Evolutionary conservation across 192 early-diverging fungal genomes (phyloP).

Genomic region (Glomus cerebriforme): DNA sequence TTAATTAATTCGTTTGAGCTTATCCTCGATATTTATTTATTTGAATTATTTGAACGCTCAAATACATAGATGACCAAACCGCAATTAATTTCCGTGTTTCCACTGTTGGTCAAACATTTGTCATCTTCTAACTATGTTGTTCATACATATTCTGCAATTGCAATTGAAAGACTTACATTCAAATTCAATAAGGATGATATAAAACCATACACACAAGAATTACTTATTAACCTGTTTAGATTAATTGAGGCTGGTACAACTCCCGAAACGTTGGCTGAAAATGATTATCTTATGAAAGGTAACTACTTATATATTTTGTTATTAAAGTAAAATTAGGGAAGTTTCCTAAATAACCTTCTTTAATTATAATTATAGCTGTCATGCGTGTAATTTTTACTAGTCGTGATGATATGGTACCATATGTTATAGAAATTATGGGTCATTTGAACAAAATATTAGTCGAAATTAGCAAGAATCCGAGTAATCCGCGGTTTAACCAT

Average conservation of each 20-base stretch:
- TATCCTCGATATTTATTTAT: not conserved
- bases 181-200: constrained; percentile 75
- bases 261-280: constrained; percentile 93
- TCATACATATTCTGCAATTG: constrained; percentile 88
- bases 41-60: not conserved
- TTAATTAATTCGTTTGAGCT: not conserved
- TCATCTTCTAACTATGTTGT: constrained; percentile 82
- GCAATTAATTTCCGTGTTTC: constrained; percentile 73
- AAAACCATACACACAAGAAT: constrained; percentile 61
- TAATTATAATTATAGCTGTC: constrained; percentile 49
- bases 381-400: constrained; percentile 85
- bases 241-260: constrained; percentile 75
- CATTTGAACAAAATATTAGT: constrained; percentile 79
- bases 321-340: too few species aligned
- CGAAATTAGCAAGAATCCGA: constrained; percentile 90
- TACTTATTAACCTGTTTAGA: constrained; percentile 76
- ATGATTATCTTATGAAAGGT: constrained; percentile 95
- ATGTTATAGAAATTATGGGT: constrained; percentile 70
- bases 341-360: not conserved
- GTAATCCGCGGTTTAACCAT: constrained; percentile 98
- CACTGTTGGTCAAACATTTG: constrained; percentile 78
- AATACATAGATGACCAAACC: constrained; percentile 71
- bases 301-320: not conserved
- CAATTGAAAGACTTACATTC: constrained; percentile 88
- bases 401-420: constrained; percentile 71